Base-by-base conservation (phyloP, 2,329 filamentous ascomycete species). In the Fonsecaea pugnacius region DNA sequence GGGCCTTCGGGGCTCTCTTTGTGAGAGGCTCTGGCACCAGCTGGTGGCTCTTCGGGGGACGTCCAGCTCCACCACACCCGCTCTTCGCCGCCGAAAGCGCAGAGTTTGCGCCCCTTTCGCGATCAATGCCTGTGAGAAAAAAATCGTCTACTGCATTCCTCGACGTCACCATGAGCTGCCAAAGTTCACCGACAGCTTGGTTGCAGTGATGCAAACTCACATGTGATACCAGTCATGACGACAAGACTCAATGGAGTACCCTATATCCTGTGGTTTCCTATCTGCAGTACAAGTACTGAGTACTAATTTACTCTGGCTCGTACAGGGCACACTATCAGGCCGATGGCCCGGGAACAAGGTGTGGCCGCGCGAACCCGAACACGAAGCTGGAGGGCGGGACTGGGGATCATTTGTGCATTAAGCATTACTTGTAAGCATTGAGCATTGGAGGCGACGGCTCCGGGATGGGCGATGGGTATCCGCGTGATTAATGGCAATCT, bases 401-500 rank as follows among this genome's bases (percentile, higher is more conserved):
- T 4, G 27, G 4, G 27, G 27, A 30, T 30, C 4, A 48, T 24
- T 48, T 48, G 43, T 48, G 43, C 43, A 48, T 48, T 24, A 48
- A 48, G 43, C 43, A 48, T 46, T 21, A 30, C 27, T 30, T 4
- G 27, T 30, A 10, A 46, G 40, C 40, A 46, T 46, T 21, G 7
- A 46, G 40, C 40, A 46, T 21, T 21, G 40, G 40, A 46, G n/a
- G 18, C 9, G n/a, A 12, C 9, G 4, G 6, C 40, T n/a, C 51
- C 30, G 32, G 51, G 24, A 35, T 24, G n/a, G 35, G 51, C 51
- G 51, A 54, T 54, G 51, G 21, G 8, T 18, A 55, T 32, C 43
- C 43, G 43, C 36, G 52, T 55, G 33, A 55, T 55, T 55, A 32
- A 24, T 55, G 16, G 52, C 32, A 55, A 55, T 55, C 36, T 55